Conservation (phyloP, 371 early-diverging fungal species). For the Basidiobolus heterosporus region DNA sequence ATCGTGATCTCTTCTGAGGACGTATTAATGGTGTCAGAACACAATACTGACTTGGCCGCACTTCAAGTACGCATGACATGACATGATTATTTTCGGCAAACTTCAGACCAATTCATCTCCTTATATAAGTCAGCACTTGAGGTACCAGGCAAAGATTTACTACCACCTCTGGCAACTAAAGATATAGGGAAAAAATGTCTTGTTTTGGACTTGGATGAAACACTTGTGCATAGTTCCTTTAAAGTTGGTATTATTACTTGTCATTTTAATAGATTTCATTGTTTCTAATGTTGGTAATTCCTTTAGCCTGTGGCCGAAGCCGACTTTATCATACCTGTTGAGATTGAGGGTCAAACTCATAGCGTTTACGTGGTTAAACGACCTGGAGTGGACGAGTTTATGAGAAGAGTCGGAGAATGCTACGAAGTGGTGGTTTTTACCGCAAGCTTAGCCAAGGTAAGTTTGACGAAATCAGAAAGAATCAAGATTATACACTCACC, state of each 20-base stretch:
- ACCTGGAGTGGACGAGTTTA: conserved; percentile 85
- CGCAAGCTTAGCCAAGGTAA: conserved; percentile 82
- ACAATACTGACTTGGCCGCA: too few species aligned
- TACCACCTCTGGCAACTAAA: conserved; percentile 19
- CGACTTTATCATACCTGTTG: conserved; percentile 78
- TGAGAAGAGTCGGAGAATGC: conserved; percentile 66
- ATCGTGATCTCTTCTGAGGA: too few species aligned
- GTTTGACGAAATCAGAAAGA: not conserved
- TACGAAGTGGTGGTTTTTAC: conserved; percentile 94
- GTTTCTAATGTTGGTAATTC: too few species aligned
- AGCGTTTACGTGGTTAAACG: conserved; percentile 89
- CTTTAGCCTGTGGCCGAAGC: conserved; percentile 17
- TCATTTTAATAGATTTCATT: not conserved
- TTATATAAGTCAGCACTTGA: too few species aligned
- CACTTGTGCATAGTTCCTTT: conserved; percentile 72
- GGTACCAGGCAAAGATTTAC: conserved; percentile 5
- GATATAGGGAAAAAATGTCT: conserved; percentile 59
- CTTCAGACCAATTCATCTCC: too few species aligned
- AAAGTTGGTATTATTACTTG: conserved; percentile 17
- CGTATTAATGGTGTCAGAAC: too few species aligned
- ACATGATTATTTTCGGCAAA: too few species aligned
- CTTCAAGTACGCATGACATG: too few species aligned
- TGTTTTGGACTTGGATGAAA: conserved; percentile 77
- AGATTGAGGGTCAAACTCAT: conserved; percentile 80
- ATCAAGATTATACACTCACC: not conserved